Evolutionary conservation across 1,284 basidiomycete species (phyloP), one percentile per base, ranked within the genome.

Genomic region (Rhodotorula sp.): DNA sequence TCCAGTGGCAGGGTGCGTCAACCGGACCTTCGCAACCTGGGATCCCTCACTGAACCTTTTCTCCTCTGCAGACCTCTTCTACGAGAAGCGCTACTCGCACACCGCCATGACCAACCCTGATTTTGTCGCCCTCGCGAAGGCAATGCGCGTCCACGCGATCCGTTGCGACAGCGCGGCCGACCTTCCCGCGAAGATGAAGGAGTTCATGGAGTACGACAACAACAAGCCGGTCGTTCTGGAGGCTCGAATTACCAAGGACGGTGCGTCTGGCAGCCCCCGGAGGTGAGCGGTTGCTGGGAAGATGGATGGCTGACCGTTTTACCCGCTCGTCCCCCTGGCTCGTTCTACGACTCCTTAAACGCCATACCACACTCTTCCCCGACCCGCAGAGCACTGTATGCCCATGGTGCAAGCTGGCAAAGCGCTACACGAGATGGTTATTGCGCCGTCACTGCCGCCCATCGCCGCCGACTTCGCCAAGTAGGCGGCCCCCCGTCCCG

Each of bases 151-250:
- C 62, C 92, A 97, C 79, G 92, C 90, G 10, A 87, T 98, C 77
- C 85, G 90, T 70, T 92, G 89, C 80, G 82, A 84, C 58, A 86
- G 79, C 48, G 79, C 85, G 11, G 87, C 85, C 53, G 94, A 99
- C 66, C 85, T 99, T 20, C 91, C 92, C 0, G 87, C 85, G 51
- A 95, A 91, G 85, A 98, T 99, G 94, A 93, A 94, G 84, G 94
- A 98, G 85, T 96, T 99, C 82, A 85, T 99, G 77, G 94, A 95
- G 83, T 96, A 95, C 81, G 90, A 93, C 74, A 89, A 87, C 74
- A 85, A 84, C 69, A 89, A 87, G 81, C 95, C 95, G 2, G 86
- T 98, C 56, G 81, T 99, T 72, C 84, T 99, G 83, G 94, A 99
- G 82, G 95, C 92, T 78, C 67, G 89, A 67, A 91, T 97, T 47